Evolutionary conservation across 2,329 filamentous ascomycete species (phyloP).

Genomic region (Fusarium sp.): DNA sequence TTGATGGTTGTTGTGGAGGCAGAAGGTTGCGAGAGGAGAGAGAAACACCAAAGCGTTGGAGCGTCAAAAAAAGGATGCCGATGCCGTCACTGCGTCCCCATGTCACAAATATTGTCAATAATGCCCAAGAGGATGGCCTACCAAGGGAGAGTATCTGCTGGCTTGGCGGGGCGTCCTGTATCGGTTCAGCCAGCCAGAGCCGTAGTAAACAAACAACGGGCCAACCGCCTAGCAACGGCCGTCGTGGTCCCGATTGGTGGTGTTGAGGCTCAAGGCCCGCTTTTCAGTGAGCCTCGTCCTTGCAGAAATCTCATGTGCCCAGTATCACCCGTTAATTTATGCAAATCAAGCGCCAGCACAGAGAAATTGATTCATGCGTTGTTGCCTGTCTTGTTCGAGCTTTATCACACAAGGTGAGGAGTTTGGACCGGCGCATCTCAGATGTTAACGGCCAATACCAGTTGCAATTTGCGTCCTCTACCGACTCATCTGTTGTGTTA

Average conservation of each 20-base stretch:
- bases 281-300: conserved; percentile 39
- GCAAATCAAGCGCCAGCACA: conserved; percentile 18
- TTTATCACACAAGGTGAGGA: background rate
- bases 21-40: conserved; percentile 3
- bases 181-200: conserved; percentile 32
- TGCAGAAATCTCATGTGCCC: conserved; percentile 36
- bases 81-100: conserved; percentile 42
- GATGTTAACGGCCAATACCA: too few species aligned
- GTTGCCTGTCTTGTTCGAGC: background rate
- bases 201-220: conserved; percentile 55
- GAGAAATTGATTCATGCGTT: conserved; percentile 25
- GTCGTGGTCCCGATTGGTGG: conserved; percentile 43
- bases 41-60: conserved; percentile 29
- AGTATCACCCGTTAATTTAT: conserved; percentile 23
- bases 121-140: conserved; percentile 41
- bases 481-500: too few species aligned
- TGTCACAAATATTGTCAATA: conserved; percentile 41
- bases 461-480: too few species aligned
- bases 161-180: conserved; percentile 41
- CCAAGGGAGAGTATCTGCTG: conserved; percentile 29
- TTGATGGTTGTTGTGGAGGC: conserved; percentile 7
- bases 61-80: conserved; percentile 32
- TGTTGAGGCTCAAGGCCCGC: conserved; percentile 14
- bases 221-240: conserved; percentile 54
- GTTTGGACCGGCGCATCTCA: background rate